phyloP scores from a whole-genome alignment of 768 basidiomycete species.

The Lactifluus pinguis region DNA sequence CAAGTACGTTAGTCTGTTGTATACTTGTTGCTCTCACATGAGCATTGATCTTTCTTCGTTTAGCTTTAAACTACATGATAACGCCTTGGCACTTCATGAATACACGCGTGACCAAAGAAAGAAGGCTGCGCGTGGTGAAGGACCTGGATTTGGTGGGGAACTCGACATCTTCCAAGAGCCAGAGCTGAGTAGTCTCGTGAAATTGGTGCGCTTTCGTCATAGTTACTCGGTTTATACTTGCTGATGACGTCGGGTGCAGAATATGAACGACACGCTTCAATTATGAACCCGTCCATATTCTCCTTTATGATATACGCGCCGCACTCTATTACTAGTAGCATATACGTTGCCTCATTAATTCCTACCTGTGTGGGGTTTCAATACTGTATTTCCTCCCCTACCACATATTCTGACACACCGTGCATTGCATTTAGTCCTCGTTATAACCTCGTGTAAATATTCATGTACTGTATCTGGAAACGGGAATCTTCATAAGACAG shows the following conservation, averaged over 20 bases:
- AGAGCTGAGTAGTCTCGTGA: conserved; percentile 10
- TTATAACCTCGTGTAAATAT: neutral
- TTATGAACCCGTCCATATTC: neutral
- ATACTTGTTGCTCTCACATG: neutral
- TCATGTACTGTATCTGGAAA: neutral
- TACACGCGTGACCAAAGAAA: conserved; percentile 7
- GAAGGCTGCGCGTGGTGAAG: neutral
- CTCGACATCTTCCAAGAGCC: conserved; percentile 12
- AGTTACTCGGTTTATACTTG: neutral
- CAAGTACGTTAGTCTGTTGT: conserved; percentile 4
- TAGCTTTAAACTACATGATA: conserved; percentile 7
- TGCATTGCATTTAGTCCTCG: neutral
- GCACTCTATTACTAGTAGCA: neutral
- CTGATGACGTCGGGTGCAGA: neutral
- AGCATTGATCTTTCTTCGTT: neutral
- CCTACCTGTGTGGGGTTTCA: neutral
- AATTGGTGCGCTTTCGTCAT: neutral
- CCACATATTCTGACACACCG: neutral
- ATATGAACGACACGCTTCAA: neutral
- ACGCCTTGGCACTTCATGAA: neutral
- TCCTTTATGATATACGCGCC: neutral
- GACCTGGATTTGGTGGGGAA: neutral
- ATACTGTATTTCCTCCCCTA: neutral
- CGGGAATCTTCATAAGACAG: neutral
- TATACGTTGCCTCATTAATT: neutral